phyloP scores from a whole-genome alignment of 2,329 filamentous ascomycete species.

The Piedraia hortae region DNA sequence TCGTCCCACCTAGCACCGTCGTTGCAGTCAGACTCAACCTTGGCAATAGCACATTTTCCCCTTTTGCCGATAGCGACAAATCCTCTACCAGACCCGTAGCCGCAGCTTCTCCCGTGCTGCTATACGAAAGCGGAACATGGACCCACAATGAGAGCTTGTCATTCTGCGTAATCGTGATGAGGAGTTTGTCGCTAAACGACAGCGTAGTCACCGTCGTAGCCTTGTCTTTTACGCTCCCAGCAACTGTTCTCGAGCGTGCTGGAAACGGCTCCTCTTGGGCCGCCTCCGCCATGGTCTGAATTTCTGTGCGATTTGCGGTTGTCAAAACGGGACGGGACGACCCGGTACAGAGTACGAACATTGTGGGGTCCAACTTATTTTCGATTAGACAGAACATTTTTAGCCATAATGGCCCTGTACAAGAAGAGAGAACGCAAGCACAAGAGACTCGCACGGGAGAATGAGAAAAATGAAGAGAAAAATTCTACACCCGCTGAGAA shows the following conservation, averaged over 20 bases:
- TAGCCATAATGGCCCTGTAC: constrained; percentile 13
- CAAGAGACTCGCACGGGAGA: constrained; percentile 35
- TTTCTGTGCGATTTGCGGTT: no score
- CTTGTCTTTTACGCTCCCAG: constrained; percentile 36
- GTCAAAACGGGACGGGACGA: no score
- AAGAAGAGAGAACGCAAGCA: constrained; percentile 31
- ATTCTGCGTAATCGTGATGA: constrained; percentile 68
- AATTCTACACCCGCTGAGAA: no score
- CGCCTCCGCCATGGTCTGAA: no score
- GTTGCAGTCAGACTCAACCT: constrained; percentile 60
- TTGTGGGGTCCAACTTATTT: no score
- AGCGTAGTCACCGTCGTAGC: constrained; percentile 45
- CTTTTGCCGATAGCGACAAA: constrained; percentile 27
- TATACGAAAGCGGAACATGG: constrained; percentile 48
- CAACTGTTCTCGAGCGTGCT: constrained; percentile 14
- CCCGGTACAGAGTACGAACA: no score
- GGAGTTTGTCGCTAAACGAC: constrained; percentile 66
- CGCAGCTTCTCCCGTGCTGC: constrained; percentile 19
- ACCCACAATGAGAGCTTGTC: constrained; percentile 73
- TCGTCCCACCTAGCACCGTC: constrained; percentile 62
- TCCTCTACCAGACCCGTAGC: no score
- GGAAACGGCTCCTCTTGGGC: constrained; percentile 31
- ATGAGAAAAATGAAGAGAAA: no score
- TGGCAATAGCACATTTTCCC: constrained; percentile 37
- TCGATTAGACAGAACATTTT: no score